Conservation (phyloP, 495 filamentous ascomycete species). For the Neurospora terricola region DNA sequence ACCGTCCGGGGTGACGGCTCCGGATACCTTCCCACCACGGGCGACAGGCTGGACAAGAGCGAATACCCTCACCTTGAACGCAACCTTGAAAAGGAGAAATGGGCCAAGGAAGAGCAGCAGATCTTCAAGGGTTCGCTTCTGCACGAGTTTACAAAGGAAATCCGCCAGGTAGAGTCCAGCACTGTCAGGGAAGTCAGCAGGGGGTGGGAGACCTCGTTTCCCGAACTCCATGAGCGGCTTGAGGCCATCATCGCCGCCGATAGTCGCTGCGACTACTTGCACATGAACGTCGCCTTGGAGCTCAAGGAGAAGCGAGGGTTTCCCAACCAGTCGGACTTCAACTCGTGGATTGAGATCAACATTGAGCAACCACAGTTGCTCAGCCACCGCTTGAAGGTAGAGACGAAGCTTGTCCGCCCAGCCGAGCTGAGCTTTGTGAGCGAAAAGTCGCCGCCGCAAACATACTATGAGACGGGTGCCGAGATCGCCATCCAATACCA, state of each 20-base stretch:
- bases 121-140: conserved; percentile 27
- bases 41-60: conserved; percentile 23
- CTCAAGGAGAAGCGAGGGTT: conserved; percentile 35
- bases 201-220: conserved; percentile 33
- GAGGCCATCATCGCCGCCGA: conserved; percentile 26
- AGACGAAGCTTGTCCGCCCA: conserved; percentile 39
- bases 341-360: conserved; percentile 37
- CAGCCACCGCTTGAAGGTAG: conserved; percentile 38
- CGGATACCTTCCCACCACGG: conserved; percentile 23
- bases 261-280: conserved; percentile 40
- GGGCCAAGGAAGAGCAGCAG: conserved; percentile 23
- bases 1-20: conserved; percentile 22
- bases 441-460: conserved; percentile 20
- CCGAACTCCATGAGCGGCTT: conserved; percentile 32
- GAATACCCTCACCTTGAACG: conserved; percentile 38
- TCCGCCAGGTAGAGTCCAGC: conserved; percentile 31
- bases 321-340: conserved; percentile 37
- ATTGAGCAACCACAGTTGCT: conserved; percentile 34
- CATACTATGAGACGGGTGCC: conserved; percentile 23
- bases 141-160: conserved; percentile 37
- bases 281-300: conserved; percentile 39
- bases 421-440: conserved; percentile 27
- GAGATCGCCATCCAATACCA: conserved; percentile 23
- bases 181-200: conserved; percentile 30
- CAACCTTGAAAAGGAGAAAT: conserved; percentile 31